Base-by-base conservation (phyloP, 495 filamentous ascomycete genomes). In the Penicillium goetzii region DNA sequence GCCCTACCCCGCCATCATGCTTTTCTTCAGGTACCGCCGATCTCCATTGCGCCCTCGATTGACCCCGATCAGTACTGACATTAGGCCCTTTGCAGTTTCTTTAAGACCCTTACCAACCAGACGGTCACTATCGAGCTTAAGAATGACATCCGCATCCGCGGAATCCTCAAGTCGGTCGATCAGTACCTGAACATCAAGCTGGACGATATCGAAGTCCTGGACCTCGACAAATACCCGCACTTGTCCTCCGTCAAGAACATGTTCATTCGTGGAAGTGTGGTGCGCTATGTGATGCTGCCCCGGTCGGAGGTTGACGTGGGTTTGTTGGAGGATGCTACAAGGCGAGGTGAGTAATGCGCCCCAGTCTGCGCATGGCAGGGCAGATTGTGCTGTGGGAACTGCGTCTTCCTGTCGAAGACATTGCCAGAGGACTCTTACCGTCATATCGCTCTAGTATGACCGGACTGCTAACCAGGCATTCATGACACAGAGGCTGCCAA, bases 121-220 rank as follows among this genome's bases (percentile, higher is more conserved):
- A 89, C 94, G 81, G 86, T 92, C 58, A 98, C 92, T 41, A 92
- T 99, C 76, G 95, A 98, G 80, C 91, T 99, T 77, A 99, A 99
- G 81, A 99, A 99, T 77, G 95, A 99, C 78, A 94, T 99, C 65
- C 90, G 91, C 69, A 96, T 99, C 75, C 89, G 90, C 62, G 95
- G 95, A 62, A 93, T 88, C 23, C 85, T 99, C 64, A 98, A 97
- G 81, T 93, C 89, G 65, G 95, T 99, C 65, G 95, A 99, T 76
- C 96, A 98, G 76, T 99, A 93, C 78, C 88, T 99, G 65, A 99
- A 99, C 80, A 98, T 99, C 81, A 98, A 98, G 81, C 86, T 98
- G 40, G 94, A 99, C 72, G 90, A 97, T 73, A 93, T 98, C 65
- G 84, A 87, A 65, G 93, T 97, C 17, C 80, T 96, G 33, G 95